Percentiles rank a stretch among this genome's conserved stretches.
Conservation (phyloP, 768 basidiomycete genomes). For the Leccinum broughii region DNA sequence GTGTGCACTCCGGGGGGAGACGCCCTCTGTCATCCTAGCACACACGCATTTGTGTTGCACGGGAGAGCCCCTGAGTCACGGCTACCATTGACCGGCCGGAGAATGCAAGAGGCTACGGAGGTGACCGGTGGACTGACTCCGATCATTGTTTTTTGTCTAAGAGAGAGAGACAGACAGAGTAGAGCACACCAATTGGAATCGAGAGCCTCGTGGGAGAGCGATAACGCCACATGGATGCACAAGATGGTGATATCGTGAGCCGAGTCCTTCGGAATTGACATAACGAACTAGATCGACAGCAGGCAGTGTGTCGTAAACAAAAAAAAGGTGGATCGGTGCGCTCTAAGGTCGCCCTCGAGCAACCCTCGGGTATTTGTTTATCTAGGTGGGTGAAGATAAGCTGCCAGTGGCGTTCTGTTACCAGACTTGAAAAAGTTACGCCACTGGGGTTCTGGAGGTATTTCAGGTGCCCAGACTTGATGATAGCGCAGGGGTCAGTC, state of each 20-base stretch:
- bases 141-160: background rate
- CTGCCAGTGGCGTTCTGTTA: background rate
- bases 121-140: background rate
- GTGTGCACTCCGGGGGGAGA: background rate
- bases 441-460: background rate
- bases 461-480: conserved; percentile 1
- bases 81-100: background rate
- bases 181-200: background rate
- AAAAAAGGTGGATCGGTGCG: background rate
- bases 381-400: background rate
- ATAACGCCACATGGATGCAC: background rate
- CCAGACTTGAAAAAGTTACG: background rate
- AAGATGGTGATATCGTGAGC: background rate
- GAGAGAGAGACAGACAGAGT: background rate
- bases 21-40: background rate
- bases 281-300: conserved; percentile 3
- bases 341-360: conserved; percentile 5
- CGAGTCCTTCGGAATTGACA: background rate
- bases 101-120: background rate
- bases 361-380: background rate
- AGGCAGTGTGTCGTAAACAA: background rate
- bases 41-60: background rate
- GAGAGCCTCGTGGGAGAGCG: conserved; percentile 2
- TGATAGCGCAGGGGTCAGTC: conserved; percentile 6
- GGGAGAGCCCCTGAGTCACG: background rate